These are phyloP conservation scores for Salvia sclarea DNA, from an alignment of 305 asterid genomes.

Conservation along the genomic window DNA sequence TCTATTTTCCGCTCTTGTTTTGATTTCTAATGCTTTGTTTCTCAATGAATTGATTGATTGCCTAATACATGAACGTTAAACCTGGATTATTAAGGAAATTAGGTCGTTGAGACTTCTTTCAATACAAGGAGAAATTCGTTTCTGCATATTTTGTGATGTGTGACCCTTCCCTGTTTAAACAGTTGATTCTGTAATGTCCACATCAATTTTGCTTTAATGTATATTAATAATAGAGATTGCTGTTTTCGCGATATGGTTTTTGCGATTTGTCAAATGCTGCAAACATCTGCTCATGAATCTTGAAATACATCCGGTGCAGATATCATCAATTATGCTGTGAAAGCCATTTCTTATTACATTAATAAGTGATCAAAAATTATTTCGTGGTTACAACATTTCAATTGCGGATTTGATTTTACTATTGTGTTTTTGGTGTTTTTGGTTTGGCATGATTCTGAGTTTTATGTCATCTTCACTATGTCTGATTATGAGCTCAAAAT, in stretches of 20 bases:
- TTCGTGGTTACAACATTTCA: background rate
- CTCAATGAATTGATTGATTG: conserved; percentile 19
- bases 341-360: conserved; percentile 2
- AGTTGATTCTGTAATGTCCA: conserved; percentile 10
- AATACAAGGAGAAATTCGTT: background rate
- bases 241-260: background rate
- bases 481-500: background rate
- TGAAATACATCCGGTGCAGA: background rate
- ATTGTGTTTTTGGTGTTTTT: background rate
- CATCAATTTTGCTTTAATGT: conserved; percentile 11
- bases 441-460: background rate
- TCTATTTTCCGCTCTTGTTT: background rate
- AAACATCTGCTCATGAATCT: background rate
- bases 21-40: background rate
- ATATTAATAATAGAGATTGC: background rate
- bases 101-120: background rate
- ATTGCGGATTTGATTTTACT: background rate
- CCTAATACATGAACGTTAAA: conserved; percentile 6
- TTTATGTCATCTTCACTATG: background rate
- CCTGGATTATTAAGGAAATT: conserved; percentile 15
- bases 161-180: background rate
- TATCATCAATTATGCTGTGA: conserved; percentile 7
- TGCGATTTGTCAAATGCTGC: background rate
- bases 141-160: background rate
- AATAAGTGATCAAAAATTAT: background rate